phyloP scores from a whole-genome alignment of 306 rosid species.

The Pyrus betulifolia region DNA sequence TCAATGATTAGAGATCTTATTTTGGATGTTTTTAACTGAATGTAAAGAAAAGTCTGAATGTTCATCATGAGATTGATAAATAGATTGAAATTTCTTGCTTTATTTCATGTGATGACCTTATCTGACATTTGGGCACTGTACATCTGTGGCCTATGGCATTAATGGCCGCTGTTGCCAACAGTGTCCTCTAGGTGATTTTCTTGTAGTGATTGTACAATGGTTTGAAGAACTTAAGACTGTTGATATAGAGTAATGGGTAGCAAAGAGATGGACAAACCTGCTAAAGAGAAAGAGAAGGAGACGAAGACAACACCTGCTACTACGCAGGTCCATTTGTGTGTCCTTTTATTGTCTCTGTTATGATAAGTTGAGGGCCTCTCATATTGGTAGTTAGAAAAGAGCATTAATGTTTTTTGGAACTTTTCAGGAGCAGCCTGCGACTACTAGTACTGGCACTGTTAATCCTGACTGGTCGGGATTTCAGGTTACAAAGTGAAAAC shows the following conservation, averaged over 20 bases:
- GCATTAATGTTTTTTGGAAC: neutral
- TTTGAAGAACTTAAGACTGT: conserved; percentile 28
- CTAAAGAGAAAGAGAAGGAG: conserved; percentile 68
- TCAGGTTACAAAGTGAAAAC: conserved; percentile 54
- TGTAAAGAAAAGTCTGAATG: neutral
- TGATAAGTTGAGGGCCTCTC: conserved; percentile 2
- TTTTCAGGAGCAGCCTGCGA: conserved; percentile 71
- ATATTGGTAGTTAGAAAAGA: neutral
- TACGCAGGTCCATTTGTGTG: conserved; percentile 55
- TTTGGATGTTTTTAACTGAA: neutral
- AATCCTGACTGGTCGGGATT: conserved; percentile 95
- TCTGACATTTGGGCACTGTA: neutral
- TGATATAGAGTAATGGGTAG: conserved; percentile 55
- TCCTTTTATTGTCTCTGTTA: conserved; percentile 1
- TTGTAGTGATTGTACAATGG: conserved; percentile 40
- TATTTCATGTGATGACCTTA: neutral
- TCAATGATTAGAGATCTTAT: neutral
- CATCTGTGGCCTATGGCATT: neutral
- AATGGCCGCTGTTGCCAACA: neutral
- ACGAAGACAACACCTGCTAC: conserved; percentile 59
- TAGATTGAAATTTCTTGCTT: neutral
- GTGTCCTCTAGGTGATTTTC: neutral
- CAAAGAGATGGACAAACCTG: conserved; percentile 72
- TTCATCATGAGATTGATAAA: neutral
- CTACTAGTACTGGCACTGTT: conserved; percentile 51